A percentile compares a stretch with the other conserved stretches of the same genome.
Conservation (phyloP, 1,284 basidiomycete genomes). For the Tylopilus sp. region DNA sequence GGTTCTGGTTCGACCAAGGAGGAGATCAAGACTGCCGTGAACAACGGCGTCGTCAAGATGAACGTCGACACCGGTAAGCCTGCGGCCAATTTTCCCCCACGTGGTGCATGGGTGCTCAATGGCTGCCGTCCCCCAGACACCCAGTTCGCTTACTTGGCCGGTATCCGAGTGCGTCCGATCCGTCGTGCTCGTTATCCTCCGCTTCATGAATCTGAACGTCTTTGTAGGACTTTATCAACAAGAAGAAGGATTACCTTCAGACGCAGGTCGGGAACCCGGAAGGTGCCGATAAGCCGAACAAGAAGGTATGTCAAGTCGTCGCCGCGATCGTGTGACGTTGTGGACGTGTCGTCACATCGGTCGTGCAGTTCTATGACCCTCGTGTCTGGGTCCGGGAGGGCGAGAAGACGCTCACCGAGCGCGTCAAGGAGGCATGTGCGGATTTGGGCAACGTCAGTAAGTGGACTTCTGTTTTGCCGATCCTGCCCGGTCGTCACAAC, state of each 20-base stretch:
- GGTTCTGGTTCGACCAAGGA: constrained; percentile 97
- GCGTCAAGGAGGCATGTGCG: constrained; percentile 88
- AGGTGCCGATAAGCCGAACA: constrained; percentile 92
- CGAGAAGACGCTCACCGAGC: constrained; percentile 87
- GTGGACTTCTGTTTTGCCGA: constrained; percentile 13
- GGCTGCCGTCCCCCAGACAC: constrained; percentile 51
- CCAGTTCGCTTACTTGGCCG: constrained; percentile 88
- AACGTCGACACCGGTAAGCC: constrained; percentile 81
- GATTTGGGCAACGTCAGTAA: constrained; percentile 81
- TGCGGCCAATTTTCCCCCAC: too few species aligned
- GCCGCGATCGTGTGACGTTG: background rate
- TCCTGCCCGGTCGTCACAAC: background rate
- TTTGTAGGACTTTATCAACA: constrained; percentile 72
- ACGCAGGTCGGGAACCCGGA: constrained; percentile 94
- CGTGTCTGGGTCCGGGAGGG: constrained; percentile 98
- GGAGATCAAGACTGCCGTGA: constrained; percentile 92
- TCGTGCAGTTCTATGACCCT: constrained; percentile 76
- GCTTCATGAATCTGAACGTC: constrained; percentile 1
- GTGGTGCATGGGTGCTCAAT: constrained; percentile 10
- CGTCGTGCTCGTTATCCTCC: background rate
- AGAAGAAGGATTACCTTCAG: constrained; percentile 83
- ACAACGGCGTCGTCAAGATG: constrained; percentile 96
- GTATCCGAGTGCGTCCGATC: constrained; percentile 66
- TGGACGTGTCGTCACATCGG: background rate
- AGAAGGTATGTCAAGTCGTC: constrained; percentile 71